A percentile compares a stretch with the other conserved stretches of the same genome.
phyloP scores from a whole-genome alignment of 202 grass and related monocot genomes.

The Hordeum pubiflorum region DNA sequence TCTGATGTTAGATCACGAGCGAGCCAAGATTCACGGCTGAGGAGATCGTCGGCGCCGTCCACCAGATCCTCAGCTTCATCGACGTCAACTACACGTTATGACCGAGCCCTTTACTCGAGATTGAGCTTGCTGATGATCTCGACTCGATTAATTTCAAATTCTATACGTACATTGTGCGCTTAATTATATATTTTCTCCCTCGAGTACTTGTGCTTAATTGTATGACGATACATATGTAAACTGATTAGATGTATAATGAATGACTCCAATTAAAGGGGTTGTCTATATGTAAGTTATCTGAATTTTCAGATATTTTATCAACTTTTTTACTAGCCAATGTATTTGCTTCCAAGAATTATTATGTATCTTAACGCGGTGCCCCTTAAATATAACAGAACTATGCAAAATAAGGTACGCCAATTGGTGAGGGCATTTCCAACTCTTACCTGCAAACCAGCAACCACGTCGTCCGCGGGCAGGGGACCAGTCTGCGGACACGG shows the following conservation, averaged over 20 bases:
- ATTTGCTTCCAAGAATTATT: neutral
- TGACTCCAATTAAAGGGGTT: neutral
- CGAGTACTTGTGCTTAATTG: neutral
- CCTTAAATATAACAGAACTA: too few species aligned
- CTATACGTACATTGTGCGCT: neutral
- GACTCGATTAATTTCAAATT: neutral
- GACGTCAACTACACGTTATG: slow-evolving; percentile 54
- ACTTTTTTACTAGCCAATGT: neutral
- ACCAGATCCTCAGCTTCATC: slow-evolving; percentile 88
- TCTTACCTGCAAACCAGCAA: too few species aligned
- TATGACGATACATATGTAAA: neutral
- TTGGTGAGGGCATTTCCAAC: too few species aligned
- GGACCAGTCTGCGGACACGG: too few species aligned
- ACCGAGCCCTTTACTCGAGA: neutral
- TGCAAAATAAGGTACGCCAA: too few species aligned
- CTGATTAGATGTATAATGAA: neutral
- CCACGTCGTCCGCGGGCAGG: too few species aligned
- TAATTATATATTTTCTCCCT: neutral
- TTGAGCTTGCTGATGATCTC: neutral
- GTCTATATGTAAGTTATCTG: neutral
- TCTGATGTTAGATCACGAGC: slow-evolving; percentile 34
- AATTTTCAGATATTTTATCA: neutral
- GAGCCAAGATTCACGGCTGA: slow-evolving; percentile 73
- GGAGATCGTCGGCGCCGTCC: slow-evolving; percentile 84
- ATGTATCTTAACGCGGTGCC: too few species aligned